phyloP scores from a whole-genome alignment of 331 rosid species.

The Spiraea crenata region DNA sequence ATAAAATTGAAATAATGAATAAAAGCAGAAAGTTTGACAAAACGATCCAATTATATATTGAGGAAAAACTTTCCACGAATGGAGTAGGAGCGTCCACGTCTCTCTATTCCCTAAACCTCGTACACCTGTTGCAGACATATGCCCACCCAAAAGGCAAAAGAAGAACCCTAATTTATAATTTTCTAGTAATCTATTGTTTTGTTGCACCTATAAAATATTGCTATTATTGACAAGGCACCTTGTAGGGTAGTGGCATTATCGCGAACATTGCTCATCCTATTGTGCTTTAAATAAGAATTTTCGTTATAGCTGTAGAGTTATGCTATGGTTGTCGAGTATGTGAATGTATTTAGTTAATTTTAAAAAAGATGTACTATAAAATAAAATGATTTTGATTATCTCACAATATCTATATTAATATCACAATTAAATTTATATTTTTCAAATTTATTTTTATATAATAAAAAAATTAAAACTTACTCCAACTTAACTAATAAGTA shows the following conservation, averaged over 20 bases:
- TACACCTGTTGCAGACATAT: slow-evolving; percentile 54
- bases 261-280: neutral
- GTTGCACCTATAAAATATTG: neutral
- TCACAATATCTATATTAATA: too few relatives aligned
- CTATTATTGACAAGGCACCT: neutral
- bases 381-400: too few relatives aligned
- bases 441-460: too few relatives aligned
- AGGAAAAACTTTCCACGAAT: slow-evolving; percentile 37
- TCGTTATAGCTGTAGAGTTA: too few relatives aligned
- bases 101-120: slow-evolving; percentile 59
- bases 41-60: slow-evolving; percentile 21
- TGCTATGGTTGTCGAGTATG: fast-evolving
- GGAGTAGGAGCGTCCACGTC: slow-evolving; percentile 85
- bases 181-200: neutral
- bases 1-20: slow-evolving; percentile 18
- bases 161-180: slow-evolving; percentile 25
- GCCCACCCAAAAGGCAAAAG: slow-evolving; percentile 4
- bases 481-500: too few relatives aligned
- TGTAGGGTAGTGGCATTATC: neutral
- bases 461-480: too few relatives aligned
- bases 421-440: too few relatives aligned
- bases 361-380: too few relatives aligned
- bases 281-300: neutral
- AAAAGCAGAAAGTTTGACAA: slow-evolving; percentile 30
- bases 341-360: too few relatives aligned